Evolutionary conservation across 106 monocot genomes (phyloP), one percentile per base, ranked within the genome.

Genomic region (Platanthera guangdongensis): DNA sequence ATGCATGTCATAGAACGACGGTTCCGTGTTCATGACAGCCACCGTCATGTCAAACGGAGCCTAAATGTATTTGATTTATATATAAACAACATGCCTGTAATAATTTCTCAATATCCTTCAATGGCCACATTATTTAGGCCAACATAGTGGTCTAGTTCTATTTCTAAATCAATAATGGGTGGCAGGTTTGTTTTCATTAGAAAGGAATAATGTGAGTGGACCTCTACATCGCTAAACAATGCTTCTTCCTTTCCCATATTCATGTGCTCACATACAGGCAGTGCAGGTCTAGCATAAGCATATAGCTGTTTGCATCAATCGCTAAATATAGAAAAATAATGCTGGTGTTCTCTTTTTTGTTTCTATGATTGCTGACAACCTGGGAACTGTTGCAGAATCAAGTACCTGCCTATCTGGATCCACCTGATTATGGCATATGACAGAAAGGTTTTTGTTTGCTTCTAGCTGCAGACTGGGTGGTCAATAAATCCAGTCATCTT

Each of bases 161-260:
- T 65, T 65, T 32, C 32, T 65, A 32, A 65, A 30, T 3, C 22
- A 65, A 65, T 32, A 65, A 65, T 65, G 65, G 4, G 9, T 65
- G 65, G 5, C 65, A 11, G 30, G 6, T 65, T 65, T 65, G 65
- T 65, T 65, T 65, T 65, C 30, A 65, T 65, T 65, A 65, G 59
- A 32, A 9, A 30, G 65, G 65, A 65, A 65, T 65, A 65, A 18
- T 65, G 30, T 65, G 3, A 65, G 65, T 65, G 65, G 65, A 8
- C 30, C 16, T 65, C 30, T 16, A 57, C n/a, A 59, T 59, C 59
- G 28, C 30, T 28, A 30, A 9, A 30, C 30, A 65, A 3, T 65
- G 32, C 30, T 19, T 32, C 1, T 65, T 65, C 30, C 30, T 65
- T 11, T 65, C 32, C 11, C 9, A 28, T 12, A 65, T 28, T 25